Conservation (phyloP, 495 filamentous ascomycete species). For the Lasiosphaeriaceae sp. region DNA sequence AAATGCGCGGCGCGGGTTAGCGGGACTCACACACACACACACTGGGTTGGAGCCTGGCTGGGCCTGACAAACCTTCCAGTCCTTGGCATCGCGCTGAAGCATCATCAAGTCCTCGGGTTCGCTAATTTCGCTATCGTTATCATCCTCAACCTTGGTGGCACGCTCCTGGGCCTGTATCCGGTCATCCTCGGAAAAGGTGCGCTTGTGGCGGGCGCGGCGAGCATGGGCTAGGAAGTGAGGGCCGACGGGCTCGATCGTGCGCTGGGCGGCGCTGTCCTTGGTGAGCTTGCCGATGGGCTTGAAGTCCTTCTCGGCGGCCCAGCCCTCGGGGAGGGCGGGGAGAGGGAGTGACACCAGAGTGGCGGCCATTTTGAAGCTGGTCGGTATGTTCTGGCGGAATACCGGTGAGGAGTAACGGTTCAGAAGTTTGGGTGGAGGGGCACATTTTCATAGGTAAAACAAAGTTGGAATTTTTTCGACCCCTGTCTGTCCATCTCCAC, state of each 20-base stretch:
- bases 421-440: conserved; percentile 16
- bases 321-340: conserved; percentile 73
- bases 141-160: conserved; percentile 92
- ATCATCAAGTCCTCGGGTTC: conserved; percentile 89
- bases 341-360: conserved; percentile 50
- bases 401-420: not conserved
- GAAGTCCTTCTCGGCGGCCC: conserved; percentile 89
- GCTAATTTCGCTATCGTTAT: conserved; percentile 83
- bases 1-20: conserved; percentile 31
- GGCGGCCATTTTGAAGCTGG: conserved; percentile 33
- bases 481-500: not conserved
- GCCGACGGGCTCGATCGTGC: conserved; percentile 90
- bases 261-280: conserved; percentile 58
- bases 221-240: conserved; percentile 98
- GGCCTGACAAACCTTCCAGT: conserved; percentile 80
- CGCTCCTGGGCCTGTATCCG: conserved; percentile 90
- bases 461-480: conserved; percentile 17
- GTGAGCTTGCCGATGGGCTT: conserved; percentile 70
- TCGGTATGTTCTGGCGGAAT: not conserved
- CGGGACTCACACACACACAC: not conserved
- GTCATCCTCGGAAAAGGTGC: conserved; percentile 98
- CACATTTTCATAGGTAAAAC: conserved; percentile 14
- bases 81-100: conserved; percentile 89
- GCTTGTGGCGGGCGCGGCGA: conserved; percentile 89
- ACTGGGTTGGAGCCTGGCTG: not conserved